phyloP scores from a whole-genome alignment of 2,329 filamentous ascomycete species.

The Mariannaea sp. region DNA sequence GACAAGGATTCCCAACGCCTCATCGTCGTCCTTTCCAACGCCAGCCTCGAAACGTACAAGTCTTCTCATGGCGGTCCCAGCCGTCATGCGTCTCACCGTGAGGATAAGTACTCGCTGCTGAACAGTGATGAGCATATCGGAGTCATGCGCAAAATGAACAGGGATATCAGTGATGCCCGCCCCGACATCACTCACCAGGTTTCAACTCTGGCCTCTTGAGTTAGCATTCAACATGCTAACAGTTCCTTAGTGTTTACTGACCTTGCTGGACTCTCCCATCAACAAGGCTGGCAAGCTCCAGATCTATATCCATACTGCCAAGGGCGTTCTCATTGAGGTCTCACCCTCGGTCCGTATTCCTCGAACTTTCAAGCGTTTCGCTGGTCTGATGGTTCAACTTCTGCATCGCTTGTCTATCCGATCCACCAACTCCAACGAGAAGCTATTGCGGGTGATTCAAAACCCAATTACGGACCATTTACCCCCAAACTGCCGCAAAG shows the following conservation, averaged over 20 bases:
- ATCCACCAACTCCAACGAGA: conserved; percentile 96
- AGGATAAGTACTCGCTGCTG: conserved; percentile 95
- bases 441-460: conserved; percentile 94
- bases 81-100: conserved; percentile 69
- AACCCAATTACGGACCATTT: conserved; percentile 98
- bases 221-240: conserved; percentile 55
- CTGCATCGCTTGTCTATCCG: conserved; percentile 94
- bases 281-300: conserved; percentile 98
- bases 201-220: conserved; percentile 39
- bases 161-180: conserved; percentile 95
- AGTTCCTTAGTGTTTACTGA: conserved; percentile 80
- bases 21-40: conserved; percentile 96
- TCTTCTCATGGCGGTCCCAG: conserved; percentile 74
- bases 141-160: conserved; percentile 99
- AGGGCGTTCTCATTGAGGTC: conserved; percentile 96
- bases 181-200: conserved; percentile 99
- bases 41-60: conserved; percentile 96
- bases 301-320: conserved; percentile 98
- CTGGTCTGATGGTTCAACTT: conserved; percentile 97
- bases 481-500: conserved; percentile 95
- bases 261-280: conserved; percentile 94
- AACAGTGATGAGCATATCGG: conserved; percentile 99
- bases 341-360: conserved; percentile 98
- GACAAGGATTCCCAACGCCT: conserved; percentile 92
- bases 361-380: conserved; percentile 98